Percentiles rank a stretch among this genome's conserved stretches.
Evolutionary conservation across 495 filamentous ascomycete species (phyloP).

Genomic region (Mycothermus thermophilus): DNA sequence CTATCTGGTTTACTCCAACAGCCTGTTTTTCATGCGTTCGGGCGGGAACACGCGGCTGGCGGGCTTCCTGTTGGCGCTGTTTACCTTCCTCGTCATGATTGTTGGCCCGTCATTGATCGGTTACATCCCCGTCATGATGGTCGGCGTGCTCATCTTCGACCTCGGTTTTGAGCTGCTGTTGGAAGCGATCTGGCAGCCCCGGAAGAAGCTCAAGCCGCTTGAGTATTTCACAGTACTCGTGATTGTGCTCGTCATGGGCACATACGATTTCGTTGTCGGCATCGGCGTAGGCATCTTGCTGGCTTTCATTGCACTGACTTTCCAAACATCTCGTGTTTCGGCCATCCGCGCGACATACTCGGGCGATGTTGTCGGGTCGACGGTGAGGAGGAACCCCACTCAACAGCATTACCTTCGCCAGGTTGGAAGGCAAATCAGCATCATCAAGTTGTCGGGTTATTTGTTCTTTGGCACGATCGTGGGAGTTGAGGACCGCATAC

Average conservation of each 20-base stretch:
- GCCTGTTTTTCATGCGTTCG: conserved; percentile 82
- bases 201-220: conserved; percentile 67
- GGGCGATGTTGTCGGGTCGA: conserved; percentile 76
- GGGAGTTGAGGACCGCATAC: conserved; percentile 75
- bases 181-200: conserved; percentile 78
- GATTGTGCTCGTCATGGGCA: conserved; percentile 93
- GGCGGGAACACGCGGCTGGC: conserved; percentile 78
- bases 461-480: conserved; percentile 97
- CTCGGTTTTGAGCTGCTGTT: conserved; percentile 80
- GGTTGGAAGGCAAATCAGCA: conserved; percentile 72
- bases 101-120: conserved; percentile 80
- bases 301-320: conserved; percentile 78
- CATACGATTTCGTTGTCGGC: conserved; percentile 88
- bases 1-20: conserved; percentile 94
- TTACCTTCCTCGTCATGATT: conserved; percentile 67
- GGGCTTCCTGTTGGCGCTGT: conserved; percentile 69
- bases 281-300: conserved; percentile 85
- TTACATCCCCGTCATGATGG: conserved; percentile 91
- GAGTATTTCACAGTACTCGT: conserved; percentile 86
- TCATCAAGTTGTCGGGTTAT: conserved; percentile 83
- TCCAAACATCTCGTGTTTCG: conserved; percentile 78
- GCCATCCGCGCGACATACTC: conserved; percentile 78
- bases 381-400: conserved; percentile 75
- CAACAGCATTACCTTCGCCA: conserved; percentile 76
- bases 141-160: conserved; percentile 85